Evolutionary conservation across 208 protist genomes (phyloP).

Genomic region (Plasmodiophora brassicae): DNA sequence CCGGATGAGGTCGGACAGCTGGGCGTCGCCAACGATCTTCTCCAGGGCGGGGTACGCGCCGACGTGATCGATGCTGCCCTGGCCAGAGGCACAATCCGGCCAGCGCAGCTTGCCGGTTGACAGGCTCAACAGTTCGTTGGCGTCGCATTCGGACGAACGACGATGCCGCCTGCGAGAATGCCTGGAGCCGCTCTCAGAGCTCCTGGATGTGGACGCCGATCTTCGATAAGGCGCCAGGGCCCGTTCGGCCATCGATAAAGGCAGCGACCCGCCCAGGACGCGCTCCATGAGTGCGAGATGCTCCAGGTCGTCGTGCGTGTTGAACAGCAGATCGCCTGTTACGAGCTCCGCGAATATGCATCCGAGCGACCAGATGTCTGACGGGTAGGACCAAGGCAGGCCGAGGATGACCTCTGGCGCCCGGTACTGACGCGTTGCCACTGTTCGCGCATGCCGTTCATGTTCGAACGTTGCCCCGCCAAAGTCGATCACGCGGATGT

Average conservation of each 20-base stretch:
- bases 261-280: slow-evolving; percentile 9
- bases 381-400: slow-evolving; percentile 39
- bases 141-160: not conserved
- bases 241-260: not conserved
- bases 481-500: slow-evolving; percentile 42
- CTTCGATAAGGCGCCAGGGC: not conserved
- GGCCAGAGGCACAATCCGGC: not conserved
- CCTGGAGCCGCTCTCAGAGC: not conserved
- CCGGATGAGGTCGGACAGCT: not conserved
- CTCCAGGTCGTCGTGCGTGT: slow-evolving; percentile 39
- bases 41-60: not conserved
- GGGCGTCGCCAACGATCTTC: not conserved
- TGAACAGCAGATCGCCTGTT: slow-evolving; percentile 47
- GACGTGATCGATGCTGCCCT: not conserved
- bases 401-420: slow-evolving; percentile 42
- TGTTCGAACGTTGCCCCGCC: slow-evolving; percentile 44
- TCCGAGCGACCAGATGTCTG: slow-evolving; percentile 49
- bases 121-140: not conserved
- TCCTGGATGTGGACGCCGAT: not conserved
- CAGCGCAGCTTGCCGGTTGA: not conserved
- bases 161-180: not conserved
- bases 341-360: slow-evolving; percentile 47
- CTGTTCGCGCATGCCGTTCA: slow-evolving; percentile 37
- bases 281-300: slow-evolving; percentile 44
- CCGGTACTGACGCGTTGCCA: slow-evolving; percentile 41